Evolutionary conservation across 2,329 filamentous ascomycete species (phyloP).

Genomic region (Xylariales sp.): DNA sequence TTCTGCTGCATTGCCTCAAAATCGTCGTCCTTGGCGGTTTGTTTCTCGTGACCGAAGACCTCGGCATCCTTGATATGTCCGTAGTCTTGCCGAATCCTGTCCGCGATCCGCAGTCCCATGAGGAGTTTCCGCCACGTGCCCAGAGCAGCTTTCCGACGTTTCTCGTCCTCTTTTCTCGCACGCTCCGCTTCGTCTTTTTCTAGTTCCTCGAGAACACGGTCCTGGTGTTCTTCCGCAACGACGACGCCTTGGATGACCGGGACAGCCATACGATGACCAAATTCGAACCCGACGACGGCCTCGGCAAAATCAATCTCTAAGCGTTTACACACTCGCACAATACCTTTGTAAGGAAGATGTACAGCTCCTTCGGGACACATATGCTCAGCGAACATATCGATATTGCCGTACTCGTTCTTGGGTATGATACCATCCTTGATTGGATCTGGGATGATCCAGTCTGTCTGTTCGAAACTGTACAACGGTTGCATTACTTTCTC

Average conservation of each 20-base stretch:
- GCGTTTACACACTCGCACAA: constrained; percentile 74
- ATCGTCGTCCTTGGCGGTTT: constrained; percentile 23
- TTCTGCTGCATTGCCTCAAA: constrained; percentile 19
- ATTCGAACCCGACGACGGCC: constrained; percentile 94
- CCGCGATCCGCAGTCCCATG: constrained; percentile 76
- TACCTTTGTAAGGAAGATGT: constrained; percentile 76
- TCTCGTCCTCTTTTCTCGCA: constrained; percentile 74
- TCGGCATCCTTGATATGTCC: constrained; percentile 55
- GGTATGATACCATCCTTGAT: constrained; percentile 83
- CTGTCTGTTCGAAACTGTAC: constrained; percentile 79
- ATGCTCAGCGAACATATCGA: constrained; percentile 88
- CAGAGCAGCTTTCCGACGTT: constrained; percentile 69
- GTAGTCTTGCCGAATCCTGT: constrained; percentile 73
- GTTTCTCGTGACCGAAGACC: constrained; percentile 49
- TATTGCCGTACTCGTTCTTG: constrained; percentile 93
- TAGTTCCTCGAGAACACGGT: constrained; percentile 72
- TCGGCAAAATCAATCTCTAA: constrained; percentile 86
- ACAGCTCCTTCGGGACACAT: constrained; percentile 82
- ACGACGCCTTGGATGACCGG: constrained; percentile 90
- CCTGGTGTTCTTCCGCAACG: constrained; percentile 74
- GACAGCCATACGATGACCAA: constrained; percentile 89
- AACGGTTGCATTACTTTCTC: constrained; percentile 82
- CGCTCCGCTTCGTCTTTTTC: constrained; percentile 72
- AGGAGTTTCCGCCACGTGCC: constrained; percentile 82
- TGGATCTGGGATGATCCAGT: constrained; percentile 89